A percentile compares a stretch with the other conserved stretches of the same genome.
These are phyloP conservation scores for Pleurostoma richardsiae DNA, from an alignment of 2,329 filamentous ascomycete genomes.

Conservation along the genomic window DNA sequence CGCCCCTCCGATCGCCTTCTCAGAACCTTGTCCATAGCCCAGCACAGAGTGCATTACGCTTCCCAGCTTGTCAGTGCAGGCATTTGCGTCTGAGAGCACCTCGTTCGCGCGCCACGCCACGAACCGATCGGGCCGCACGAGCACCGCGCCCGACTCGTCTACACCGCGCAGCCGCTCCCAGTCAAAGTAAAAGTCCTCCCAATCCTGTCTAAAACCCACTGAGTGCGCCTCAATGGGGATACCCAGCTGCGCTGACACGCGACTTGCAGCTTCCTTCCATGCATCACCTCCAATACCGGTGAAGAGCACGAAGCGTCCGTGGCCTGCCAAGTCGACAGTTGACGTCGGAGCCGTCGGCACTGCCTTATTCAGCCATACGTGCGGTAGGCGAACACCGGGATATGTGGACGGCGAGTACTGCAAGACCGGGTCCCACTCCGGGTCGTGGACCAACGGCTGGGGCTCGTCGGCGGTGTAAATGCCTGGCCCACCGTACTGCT, in stretches of 20 bases:
- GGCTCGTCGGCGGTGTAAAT: conserved; percentile 38
- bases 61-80: conserved; percentile 12
- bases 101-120: conserved; percentile 44
- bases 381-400: conserved; percentile 55
- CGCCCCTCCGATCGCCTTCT: too few relatives aligned
- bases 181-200: conserved; percentile 57
- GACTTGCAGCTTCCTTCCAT: conserved; percentile 46
- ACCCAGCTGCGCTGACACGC: conserved; percentile 29
- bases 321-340: conserved; percentile 55
- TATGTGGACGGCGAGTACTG: conserved; percentile 45
- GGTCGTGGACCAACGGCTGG: conserved; percentile 20
- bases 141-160: conserved; percentile 51
- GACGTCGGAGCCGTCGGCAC: conserved; percentile 41
- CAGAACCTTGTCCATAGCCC: neutral
- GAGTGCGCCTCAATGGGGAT: conserved; percentile 42
- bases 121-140: conserved; percentile 55
- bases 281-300: conserved; percentile 50
- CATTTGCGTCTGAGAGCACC: conserved; percentile 15
- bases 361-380: conserved; percentile 55
- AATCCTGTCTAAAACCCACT: conserved; percentile 55
- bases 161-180: conserved; percentile 51
- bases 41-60: conserved; percentile 14
- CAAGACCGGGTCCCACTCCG: conserved; percentile 31
- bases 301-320: conserved; percentile 44
- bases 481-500: conserved; percentile 42